Base-by-base conservation (phyloP, 495 filamentous ascomycete species). In the Bathelium albidoporum region DNA sequence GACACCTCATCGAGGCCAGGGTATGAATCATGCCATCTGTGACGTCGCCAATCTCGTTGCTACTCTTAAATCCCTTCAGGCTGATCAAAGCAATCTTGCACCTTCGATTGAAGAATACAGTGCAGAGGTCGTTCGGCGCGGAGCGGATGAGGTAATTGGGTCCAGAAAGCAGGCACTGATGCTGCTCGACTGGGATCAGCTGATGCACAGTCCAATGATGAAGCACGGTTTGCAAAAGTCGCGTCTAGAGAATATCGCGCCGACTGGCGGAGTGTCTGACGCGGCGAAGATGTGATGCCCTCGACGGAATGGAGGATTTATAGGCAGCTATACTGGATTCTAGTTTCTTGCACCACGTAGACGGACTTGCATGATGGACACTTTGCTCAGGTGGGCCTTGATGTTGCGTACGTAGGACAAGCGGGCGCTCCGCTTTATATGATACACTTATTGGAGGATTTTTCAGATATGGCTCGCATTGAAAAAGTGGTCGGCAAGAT, bases 1-100 rank as follows among this genome's bases (percentile, higher is more conserved):
- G 84, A 77, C 80, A 0, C 80, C 79, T 66, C 83, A 82, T 55
- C 77, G 81, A 24, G 81, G 81, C 9, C 80, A 84, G 70, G 80
- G 80, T 0, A 70, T 81, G 4, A 81, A 82, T 61, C 79, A 82
- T 59, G 73, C 74, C 34, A 69, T 83, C 12, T 55, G 66, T 0
- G 80, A 82, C 63, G 81, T 76, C 18, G 71, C 67, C 4, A 75
- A 74, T 22, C 69, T 81, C 12, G 70, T 76, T 18, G 31, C 20
- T 10, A 34, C 43, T 3, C 3, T 63, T 44, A 58, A 58, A 29
- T 18, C 45, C 9, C 24, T 49, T 20, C 26, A 34, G 2, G 7
- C 28, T 9, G 44, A 34, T 28, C 26, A 58, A 32, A 22, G 41
- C 20, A 58, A 32, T 45, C 29, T 63, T n/a, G 32, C 45, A 14